A percentile compares a stretch with the other conserved stretches of the same genome.
phyloP scores from a whole-genome alignment of 2,329 filamentous ascomycete genomes.

The Rhytidhysteron rufulum region DNA sequence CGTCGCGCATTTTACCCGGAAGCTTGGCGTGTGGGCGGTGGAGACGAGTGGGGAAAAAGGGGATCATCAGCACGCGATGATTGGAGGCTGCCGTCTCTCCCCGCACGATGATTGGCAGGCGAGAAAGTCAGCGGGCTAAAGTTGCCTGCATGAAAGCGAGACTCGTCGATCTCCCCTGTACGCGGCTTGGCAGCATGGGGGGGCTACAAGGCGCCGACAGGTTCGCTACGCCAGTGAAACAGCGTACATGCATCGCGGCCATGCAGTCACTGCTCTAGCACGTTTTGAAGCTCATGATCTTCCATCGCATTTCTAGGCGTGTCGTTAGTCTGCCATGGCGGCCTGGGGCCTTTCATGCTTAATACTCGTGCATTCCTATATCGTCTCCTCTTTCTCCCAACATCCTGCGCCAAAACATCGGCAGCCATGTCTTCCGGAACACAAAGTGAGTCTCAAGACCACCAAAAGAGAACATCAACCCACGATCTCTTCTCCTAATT shows the following conservation, averaged over 20 bases:
- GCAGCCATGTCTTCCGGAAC: slow-evolving; percentile 29
- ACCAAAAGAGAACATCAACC: too few relatives aligned
- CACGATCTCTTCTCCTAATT: slow-evolving; percentile 9
- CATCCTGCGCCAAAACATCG: slow-evolving; percentile 19
- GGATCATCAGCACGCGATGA: too few relatives aligned
- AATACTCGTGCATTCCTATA: slow-evolving; percentile 26
- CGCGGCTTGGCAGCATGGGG: neutral
- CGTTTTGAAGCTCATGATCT: too few relatives aligned
- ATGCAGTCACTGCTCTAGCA: neutral
- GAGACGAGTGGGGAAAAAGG: neutral
- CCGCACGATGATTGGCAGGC: neutral
- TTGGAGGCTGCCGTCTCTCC: too few relatives aligned
- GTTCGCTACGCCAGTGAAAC: neutral
- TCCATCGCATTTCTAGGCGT: neutral
- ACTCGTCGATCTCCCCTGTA: neutral
- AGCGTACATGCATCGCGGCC: neutral
- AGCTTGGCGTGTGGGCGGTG: too few relatives aligned
- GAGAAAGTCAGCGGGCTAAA: neutral
- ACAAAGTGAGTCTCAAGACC: slow-evolving; percentile 24
- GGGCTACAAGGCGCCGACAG: neutral
- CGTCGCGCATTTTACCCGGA: neutral
- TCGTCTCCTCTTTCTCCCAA: slow-evolving; percentile 16
- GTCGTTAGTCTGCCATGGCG: neutral
- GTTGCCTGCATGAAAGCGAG: neutral
- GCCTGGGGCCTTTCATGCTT: slow-evolving; percentile 9